Evolutionary conservation across 208 protist genomes (phyloP), one percentile per base, ranked within the genome.

Genomic region (Acanthamoeba lenticulata): DNA sequence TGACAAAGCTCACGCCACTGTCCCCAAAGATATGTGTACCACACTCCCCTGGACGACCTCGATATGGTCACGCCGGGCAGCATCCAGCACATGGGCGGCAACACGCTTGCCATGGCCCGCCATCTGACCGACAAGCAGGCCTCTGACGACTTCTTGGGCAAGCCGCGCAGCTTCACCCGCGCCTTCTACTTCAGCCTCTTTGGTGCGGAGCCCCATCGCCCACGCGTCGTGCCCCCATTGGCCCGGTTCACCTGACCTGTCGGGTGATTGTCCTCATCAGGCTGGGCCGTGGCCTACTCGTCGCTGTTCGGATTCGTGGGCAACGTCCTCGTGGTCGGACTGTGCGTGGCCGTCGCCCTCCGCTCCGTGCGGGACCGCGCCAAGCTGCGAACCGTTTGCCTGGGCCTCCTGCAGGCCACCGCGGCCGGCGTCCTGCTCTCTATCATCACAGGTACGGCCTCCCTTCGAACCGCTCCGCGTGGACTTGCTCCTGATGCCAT

Each of bases 51-150:
- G 21, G 94, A 96, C 55, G 45, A 55, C 17, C 15, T 60, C 11
- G 45, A 49, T 17, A 45, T 65, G 42, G 77, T 96, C 42, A 62
- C 44, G 4, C 72, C 57, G 44, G 94, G 94, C 17, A 67, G 49
- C 62, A 90, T 96, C 36, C 95, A 96, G 69, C 95, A 93, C 72
- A 55, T 60, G 36, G 95, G 95, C 57, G 93, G 83, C 36, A 96
- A 96, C 47, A 55, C 94, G 0, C 42, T 96, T 15, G 90, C 45
- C n/a, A 9, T 90, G 3, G 34, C 94, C 1, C 67, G 88, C 0
- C 65, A 79, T 79, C 88, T 72, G 27, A 72, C 62, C 42, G n/a
- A 52, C 36, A 4, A 11, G 36, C 13, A 57, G 15, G 36, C 42
- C n/a, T 93, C 88, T 13, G 40, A 91, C 5, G 21, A 17, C 2